These are phyloP conservation scores for Cucurbita ficifolia DNA, from an alignment of 306 rosid genomes.

Conservation along the genomic window DNA sequence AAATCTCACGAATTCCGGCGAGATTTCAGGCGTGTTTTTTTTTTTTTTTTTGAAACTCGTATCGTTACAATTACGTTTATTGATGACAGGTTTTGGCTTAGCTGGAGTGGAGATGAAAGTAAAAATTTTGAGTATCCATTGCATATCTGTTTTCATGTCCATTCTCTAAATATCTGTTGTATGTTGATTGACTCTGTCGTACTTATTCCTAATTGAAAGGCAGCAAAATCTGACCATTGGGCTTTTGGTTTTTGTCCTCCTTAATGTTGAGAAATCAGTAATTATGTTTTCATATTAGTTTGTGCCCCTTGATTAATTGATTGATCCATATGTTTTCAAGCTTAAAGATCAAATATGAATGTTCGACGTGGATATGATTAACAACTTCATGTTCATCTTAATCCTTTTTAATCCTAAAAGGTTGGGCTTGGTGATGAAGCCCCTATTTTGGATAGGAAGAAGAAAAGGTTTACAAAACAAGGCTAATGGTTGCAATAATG, in stretches of 20 bases:
- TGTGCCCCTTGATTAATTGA: not conserved
- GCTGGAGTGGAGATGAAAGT: conserved; percentile 33
- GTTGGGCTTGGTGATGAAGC: not conserved
- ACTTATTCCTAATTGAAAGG: not conserved
- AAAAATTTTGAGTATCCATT: conserved; percentile 44
- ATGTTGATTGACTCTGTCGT: not conserved
- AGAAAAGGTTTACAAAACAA: not conserved
- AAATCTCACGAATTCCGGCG: too few relatives aligned
- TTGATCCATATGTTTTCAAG: not conserved
- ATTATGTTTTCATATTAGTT: not conserved
- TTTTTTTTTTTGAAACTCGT: too few relatives aligned
- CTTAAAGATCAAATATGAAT: not conserved
- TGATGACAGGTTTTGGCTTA: conserved; percentile 4
- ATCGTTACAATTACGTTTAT: not conserved
- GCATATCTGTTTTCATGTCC: not conserved
- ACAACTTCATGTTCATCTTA: not conserved
- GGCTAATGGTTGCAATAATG: not conserved
- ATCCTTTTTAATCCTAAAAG: not conserved
- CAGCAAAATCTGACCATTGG: not conserved
- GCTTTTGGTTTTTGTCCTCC: not conserved
- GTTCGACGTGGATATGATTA: not conserved
- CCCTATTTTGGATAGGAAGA: not conserved
- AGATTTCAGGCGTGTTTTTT: too few relatives aligned
- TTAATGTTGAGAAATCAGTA: not conserved
- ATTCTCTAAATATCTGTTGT: not conserved